Percentiles rank a stretch among this genome's conserved stretches.
Conservation (phyloP, 306 rosid genomes). For the Arachis hypogaea region DNA sequence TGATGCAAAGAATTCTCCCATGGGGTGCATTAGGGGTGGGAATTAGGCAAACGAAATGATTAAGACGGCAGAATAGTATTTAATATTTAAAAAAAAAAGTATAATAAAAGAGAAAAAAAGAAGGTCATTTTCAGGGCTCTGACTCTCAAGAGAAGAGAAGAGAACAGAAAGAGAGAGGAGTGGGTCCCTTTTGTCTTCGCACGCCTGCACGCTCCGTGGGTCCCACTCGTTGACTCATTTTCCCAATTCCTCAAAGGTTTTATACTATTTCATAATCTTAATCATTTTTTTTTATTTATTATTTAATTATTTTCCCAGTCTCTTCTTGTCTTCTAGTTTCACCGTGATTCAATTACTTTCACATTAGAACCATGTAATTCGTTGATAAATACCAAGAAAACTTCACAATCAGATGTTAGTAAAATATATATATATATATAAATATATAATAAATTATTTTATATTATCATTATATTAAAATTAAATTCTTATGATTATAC, state of each 20-base stretch:
- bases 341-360: not conserved
- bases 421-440: no score
- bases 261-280: not conserved
- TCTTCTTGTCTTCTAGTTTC: not conserved
- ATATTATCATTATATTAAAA: no score
- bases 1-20: no score
- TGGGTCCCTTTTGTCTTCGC: constrained; percentile 64
- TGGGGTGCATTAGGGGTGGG: no score
- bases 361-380: not conserved
- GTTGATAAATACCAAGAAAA: no score
- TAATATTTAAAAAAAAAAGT: not conserved
- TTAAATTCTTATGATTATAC: no score
- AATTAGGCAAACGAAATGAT: not conserved
- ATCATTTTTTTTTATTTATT: not conserved
- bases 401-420: no score
- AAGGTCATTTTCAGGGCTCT: constrained; percentile 78
- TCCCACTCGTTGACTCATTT: constrained; percentile 60
- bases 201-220: constrained; percentile 91
- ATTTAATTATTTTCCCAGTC: not conserved
- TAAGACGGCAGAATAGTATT: not conserved
- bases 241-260: constrained; percentile 21
- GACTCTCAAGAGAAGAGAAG: constrained; percentile 63
- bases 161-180: not conserved
- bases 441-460: no score
- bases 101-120: not conserved